Percentiles rank a stretch among this genome's conserved stretches.
These are phyloP conservation scores for Bremia lactucae DNA, from an alignment of 352 stramenopile species.

Conservation along the genomic window DNA sequence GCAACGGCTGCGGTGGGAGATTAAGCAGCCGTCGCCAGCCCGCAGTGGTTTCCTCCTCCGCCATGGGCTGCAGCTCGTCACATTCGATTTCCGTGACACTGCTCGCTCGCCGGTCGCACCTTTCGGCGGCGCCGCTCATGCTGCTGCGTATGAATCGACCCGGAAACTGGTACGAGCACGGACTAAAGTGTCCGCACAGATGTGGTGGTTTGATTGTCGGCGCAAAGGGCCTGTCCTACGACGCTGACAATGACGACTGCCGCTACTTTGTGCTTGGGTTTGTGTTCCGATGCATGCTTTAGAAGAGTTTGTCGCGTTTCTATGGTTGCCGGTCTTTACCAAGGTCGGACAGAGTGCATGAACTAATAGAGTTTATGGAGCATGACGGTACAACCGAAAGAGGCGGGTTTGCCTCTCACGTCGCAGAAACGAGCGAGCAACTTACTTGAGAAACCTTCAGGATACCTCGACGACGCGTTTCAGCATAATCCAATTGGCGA, in stretches of 20 bases:
- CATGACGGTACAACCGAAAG: conserved; percentile 6
- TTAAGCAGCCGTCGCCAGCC: conserved; percentile 26
- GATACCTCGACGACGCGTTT: conserved; percentile 4
- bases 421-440: conserved; percentile 29
- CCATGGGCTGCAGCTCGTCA: conserved; percentile 30
- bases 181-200: conserved; percentile 3
- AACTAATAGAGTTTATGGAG: neutral
- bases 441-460: conserved; percentile 6
- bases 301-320: neutral
- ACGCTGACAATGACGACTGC: conserved; percentile 17
- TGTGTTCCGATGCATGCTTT: neutral
- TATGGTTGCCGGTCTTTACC: neutral
- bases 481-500: too few species aligned
- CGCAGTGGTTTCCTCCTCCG: conserved; percentile 9
- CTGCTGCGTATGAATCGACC: conserved; percentile 7
- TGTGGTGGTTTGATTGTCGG: conserved; percentile 20
- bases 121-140: conserved; percentile 22
- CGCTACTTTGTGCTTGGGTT: conserved; percentile 15
- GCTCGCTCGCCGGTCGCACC: conserved; percentile 19
- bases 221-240: conserved; percentile 13
- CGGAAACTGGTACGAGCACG: conserved; percentile 5
- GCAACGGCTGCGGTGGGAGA: conserved; percentile 12
- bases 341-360: neutral
- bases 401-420: conserved; percentile 10
- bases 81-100: conserved; percentile 37